Base-by-base conservation (phyloP, 176 grass and related monocot genomes). In the Cenchrus fungigraminus region DNA sequence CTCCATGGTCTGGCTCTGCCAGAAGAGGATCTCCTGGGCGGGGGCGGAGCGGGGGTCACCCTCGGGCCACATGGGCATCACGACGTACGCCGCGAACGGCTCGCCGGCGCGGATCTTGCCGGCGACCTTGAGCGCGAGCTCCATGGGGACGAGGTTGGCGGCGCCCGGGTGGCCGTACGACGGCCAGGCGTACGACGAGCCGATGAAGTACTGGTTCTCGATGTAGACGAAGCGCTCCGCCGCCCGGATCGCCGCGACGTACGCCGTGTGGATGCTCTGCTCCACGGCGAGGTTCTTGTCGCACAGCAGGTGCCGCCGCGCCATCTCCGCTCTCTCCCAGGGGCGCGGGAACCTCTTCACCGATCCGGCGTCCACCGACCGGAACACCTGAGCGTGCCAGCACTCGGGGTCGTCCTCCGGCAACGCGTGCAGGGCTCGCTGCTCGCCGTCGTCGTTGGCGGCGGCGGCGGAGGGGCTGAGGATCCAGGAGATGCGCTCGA, bases 1-100 rank as follows among this genome's bases (percentile, higher is more conserved):
- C 85, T 83, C 74, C 70, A 98, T 92, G 47, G 95, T 98, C 79
- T 95, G 89, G 0, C 63, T 69, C 95, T 95, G 90, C 91, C 87
- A 92, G 77, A 40, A 89, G n/a, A 92, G 91, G 50, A 89, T 67
- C 56, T 89, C 87, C 44, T 92, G 91, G 0, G 57, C n/a, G 0
- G 84, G 71, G 0, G 8, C 70, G 1, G 87, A 87, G 0, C 8
- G 2, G 0, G 91, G 87, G 9, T 4, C 6, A 10, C 84, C 91
- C 62, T 92, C 91, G 0, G 91, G 91, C 87, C 87, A 92, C 84
- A 92, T 85, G 3, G 91, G 87, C 0, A 92, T 29, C 1, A 92
- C 76, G 3, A 92, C 55, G 71, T 92, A 92, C 29, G 64, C 91
- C 1, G 91, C 91, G 78, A 92, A 92, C 2, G 4, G 9, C 45